Conservation (phyloP, 495 filamentous ascomycete species). For the Hypoxylon lenormandii region DNA sequence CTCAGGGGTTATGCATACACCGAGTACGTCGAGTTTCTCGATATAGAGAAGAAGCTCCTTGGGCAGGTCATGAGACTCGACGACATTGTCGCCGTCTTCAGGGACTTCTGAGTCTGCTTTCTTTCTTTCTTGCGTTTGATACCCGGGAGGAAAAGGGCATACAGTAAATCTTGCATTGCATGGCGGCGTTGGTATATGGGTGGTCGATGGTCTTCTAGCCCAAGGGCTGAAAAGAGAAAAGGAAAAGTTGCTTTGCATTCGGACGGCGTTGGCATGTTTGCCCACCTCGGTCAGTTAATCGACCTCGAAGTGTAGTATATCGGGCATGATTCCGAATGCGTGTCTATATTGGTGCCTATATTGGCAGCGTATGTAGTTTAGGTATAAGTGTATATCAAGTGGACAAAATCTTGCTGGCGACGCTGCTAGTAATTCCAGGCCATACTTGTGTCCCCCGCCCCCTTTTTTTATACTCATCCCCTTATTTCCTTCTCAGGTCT, state of each 20-base stretch:
- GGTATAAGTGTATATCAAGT: background rate
- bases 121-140: constrained; percentile 30
- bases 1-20: constrained; percentile 75
- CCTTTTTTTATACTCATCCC: too few relatives aligned
- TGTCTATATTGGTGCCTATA: constrained; percentile 14
- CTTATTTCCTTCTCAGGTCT: too few relatives aligned
- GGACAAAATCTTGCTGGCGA: too few relatives aligned
- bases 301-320: background rate
- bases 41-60: constrained; percentile 78
- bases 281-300: constrained; percentile 5
- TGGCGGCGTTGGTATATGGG: constrained; percentile 47
- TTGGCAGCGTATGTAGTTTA: constrained; percentile 22
- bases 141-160: constrained; percentile 29
- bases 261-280: constrained; percentile 24
- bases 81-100: constrained; percentile 81
- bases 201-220: constrained; percentile 22
- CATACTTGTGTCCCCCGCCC: too few relatives aligned
- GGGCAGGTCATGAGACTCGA: constrained; percentile 82
- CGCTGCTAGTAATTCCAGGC: too few relatives aligned
- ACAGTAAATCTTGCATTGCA: constrained; percentile 41
- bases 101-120: constrained; percentile 74
- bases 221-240: constrained; percentile 8
- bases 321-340: constrained; percentile 16
- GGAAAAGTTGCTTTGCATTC: constrained; percentile 41
- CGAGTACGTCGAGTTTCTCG: constrained; percentile 73